Evolutionary conservation across 2,329 filamentous ascomycete species (phyloP), one percentile per base, ranked within the genome.

Genomic region (Chrysosporium queenslandicum): DNA sequence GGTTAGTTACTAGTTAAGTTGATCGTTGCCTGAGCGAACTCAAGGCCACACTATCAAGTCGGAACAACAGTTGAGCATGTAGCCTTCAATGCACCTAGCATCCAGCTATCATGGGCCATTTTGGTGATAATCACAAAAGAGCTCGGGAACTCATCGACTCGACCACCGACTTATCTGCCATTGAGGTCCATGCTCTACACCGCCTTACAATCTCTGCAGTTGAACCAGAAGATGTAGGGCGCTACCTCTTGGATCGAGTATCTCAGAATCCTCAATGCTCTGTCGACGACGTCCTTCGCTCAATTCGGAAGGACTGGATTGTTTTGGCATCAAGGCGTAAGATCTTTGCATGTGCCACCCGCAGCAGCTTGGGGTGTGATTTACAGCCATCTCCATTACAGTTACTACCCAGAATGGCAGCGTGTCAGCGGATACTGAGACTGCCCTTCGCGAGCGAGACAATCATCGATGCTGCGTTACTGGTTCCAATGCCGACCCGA

Each of bases 371-470:
- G n/a, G n/a, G n/a, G n/a, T n/a, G n/a, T n/a, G n/a, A n/a, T n/a
- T 36, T 16, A 9, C 6, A 23, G 23, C 23, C 12, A 27, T 11
- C 1, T 27, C 27, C 9, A n/a, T 29, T 27, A 43, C 23, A 16
- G 27, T 14, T 4, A 53, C 53, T 30, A 43, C 18, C 21, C 46
- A 41, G 11, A 41, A 50, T 8, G 23, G 51, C 8, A 23, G 42
- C 23, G 29, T 53, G 7, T 34, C 45, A 14, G 41, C 50, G 20
- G 43, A 53, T 4, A 46, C 46, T 21, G 55, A 53, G 25, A 47
- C 55, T 47, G 53, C 46, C 39, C 18, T 57, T 21, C 32, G 42
- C 16, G 41, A 53, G 27, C 50, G 55, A 7, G 55, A 57, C 21
- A 21, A 29, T 14, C 3, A 49, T 34, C 32, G 51, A 20, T 57